Evolutionary conservation across 768 basidiomycete species (phyloP), one percentile per base, ranked within the genome.

Genomic region (Hemileccinum rubropunctum): DNA sequence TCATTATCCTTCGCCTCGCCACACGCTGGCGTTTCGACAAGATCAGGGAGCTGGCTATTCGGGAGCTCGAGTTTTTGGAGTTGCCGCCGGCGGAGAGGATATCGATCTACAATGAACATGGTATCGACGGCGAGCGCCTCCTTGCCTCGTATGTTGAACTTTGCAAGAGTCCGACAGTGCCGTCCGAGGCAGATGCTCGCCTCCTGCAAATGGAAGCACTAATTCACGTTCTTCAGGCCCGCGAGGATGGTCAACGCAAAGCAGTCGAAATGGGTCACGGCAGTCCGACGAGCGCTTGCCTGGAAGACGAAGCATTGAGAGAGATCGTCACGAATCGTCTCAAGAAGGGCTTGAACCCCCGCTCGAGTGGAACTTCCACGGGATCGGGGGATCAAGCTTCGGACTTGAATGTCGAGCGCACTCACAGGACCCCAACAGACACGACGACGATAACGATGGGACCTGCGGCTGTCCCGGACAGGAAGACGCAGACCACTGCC

Each of bases 121-220:
- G 72, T 0, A 74, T 87, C 44, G 77, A 82, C 35, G 67, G 70
- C 34, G 68, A 72, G 18, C 68, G 78, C 17, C 77, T 87, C 23
- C 56, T 82, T 18, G 73, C 76, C 0, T 69, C 78, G 0, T 88
- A 83, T 46, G 71, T 75, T 2, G 67, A 72, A 0, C 69, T 88
- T 0, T 81, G 81, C 57, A 71, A 71, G 27, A 78, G 84, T 0
- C 73, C 77, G 0, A 73, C 76, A 0, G 69, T 84, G 0, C 71
- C 84, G 4, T 71, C 69, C 0, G 62, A 74, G 6, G 73, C 74
- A 6, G 89, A 88, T 35, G 83, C 78, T 9, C 60, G 69, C 2
- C 70, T 71, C 34, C 70, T 91, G 4, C 77, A 81, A 39, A 66
- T 82, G 60, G 78, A 83, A 32, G 80, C 80, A 0, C 69, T 80